Base-by-base conservation (phyloP, 2,329 filamentous ascomycete genomes). In the Penicillium sp. region DNA sequence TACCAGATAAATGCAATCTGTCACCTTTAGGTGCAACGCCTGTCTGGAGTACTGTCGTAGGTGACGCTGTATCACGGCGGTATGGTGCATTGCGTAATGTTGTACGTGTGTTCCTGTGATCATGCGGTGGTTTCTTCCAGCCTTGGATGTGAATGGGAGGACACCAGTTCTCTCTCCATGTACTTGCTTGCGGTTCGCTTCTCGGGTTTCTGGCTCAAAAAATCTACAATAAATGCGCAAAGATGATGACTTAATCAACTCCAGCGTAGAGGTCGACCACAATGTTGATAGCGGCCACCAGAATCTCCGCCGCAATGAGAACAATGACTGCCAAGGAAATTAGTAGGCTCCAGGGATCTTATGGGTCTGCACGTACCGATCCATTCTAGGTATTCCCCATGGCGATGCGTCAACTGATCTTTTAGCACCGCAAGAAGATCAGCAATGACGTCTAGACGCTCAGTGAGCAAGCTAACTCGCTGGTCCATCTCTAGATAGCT, bases 401-500 rank as follows among this genome's bases (percentile, higher is more conserved):
- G 91, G 39, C 92, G 91, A 68, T 96, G 91, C 62, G 90, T 96
- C 62, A 97, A 77, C 76, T 97, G 92, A 72, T 97, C 94, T 74
- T 97, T 97, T 46, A 99, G 76, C 52, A 97, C 93, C 3, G 92
- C 90, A 55, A 99, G 75, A 68, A 97, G 73, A 76, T 97, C 94
- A 18, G 90, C 91, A 78, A 97, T 96, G 47, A 99, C 94, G 58
- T 92, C 88, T 61, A 99, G 75, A 49, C 94, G 81, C 71, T 97
- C 93, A 9, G 91, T 97, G 67, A 99, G 76, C 32, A 99, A 78
- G 20, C 86, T 85, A 10, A 97, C 93, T 50, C 94, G 81, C 78
- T 97, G 94, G 72, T 97, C 94, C 89, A 99, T 97, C 77, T 99
- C 94, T 17, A 99, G 80, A 71, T 99, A 99, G 69, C 88, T 94